Evolutionary conservation across 148 eudicot genomes (phyloP).

Genomic region (Fallopia convolvulus): DNA sequence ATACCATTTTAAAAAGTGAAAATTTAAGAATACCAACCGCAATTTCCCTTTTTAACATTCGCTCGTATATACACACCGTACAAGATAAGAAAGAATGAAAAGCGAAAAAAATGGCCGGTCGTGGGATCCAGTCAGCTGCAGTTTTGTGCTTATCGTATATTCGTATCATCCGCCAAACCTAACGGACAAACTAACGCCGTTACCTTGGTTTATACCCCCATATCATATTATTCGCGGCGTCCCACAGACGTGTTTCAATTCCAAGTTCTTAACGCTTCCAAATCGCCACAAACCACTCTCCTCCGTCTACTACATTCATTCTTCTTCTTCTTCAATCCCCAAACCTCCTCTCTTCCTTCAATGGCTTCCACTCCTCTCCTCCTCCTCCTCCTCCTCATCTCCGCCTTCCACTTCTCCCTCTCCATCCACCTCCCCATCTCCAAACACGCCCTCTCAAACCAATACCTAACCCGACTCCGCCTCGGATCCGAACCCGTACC

Average conservation of each 20-base stretch:
- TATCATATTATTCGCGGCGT: constrained; percentile 1
- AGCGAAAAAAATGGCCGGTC: background rate
- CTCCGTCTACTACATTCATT: background rate
- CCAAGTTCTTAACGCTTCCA: background rate
- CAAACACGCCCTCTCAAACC: constrained; percentile 1
- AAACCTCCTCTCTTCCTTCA: background rate
- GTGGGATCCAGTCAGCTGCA: constrained; percentile 4
- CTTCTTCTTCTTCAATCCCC: background rate
- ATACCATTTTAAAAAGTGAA: no score
- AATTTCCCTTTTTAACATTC: no score
- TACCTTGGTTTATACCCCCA: no score
- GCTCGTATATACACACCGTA: no score
- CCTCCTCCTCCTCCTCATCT: no score
- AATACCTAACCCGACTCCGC: background rate
- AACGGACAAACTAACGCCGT: background rate
- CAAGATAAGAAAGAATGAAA: background rate
- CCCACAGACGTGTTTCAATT: background rate
- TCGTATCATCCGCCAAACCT: background rate
- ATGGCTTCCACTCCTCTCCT: no score
- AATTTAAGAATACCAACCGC: no score
- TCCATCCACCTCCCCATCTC: background rate
- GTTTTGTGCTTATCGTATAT: constrained; percentile 4
- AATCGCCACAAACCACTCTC: background rate
- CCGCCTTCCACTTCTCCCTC: no score
- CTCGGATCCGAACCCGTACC: constrained; percentile 3